Base-by-base conservation (phyloP, 2,329 filamentous ascomycete species). In the Penicillium sp. region DNA sequence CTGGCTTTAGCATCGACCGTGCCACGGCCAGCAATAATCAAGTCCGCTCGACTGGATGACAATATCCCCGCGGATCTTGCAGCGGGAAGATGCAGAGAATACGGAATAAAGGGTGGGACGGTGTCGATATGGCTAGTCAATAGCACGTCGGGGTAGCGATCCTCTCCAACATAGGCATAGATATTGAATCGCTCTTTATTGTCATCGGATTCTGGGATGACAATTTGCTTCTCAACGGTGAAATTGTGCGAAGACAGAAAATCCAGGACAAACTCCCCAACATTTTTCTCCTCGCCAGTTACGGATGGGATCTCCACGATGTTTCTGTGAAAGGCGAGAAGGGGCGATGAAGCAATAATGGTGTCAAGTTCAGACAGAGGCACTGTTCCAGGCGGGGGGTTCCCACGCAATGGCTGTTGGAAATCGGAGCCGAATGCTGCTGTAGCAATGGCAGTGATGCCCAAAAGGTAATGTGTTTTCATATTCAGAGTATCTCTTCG, bases 101-200 rank as follows among this genome's bases (percentile, higher is more conserved):
- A 81, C 1, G 77, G 75, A 57, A 79, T 79, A 63, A 73, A 79
- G 3, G 79, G 79, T 1, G 79, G 79, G 30, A 85, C 86, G 3
- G 84, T 87, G 70, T 97, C 93, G 68, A 96, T 93, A 73, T 96
- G 93, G 58, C 88, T 92, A 0, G 87, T 88, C 22, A 80, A 62
- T 30, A 79, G 70, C 26, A 80, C 72, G 33, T 60, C 35, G 6
- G 46, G 55, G 28, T 53, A 57, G 10, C 58, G 58, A 14, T 56
- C 52, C 1, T 58, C 57, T 10, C 65, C 57, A 2, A 70, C 66
- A 42, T 72, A 93, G 2, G 93, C 92, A 40, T 93, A 80, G 42
- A 97, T 81, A 70, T 96, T 96, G 81, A 89, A 92, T 48, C 89
- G 19, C 22, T 51, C 48, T 51, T 51, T 35, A 6, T 22, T 22